Percentiles rank a stretch among this genome's conserved stretches.
phyloP scores from a whole-genome alignment of 371 early-diverging fungal species.

The Conidiobolus incongruus region DNA sequence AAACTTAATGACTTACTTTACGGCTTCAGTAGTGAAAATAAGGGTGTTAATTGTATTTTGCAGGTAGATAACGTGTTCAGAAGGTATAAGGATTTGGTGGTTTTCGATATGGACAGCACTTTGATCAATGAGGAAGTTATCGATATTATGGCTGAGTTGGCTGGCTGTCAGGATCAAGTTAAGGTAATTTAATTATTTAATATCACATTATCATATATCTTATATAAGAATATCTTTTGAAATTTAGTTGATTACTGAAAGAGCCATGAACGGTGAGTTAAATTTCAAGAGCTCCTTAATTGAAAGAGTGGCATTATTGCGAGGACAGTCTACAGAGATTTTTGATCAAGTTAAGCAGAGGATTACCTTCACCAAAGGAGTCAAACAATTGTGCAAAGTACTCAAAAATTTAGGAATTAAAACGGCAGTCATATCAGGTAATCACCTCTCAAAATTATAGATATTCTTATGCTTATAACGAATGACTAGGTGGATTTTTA shows the following conservation, averaged over 20 bases:
- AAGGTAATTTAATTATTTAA: constrained; percentile 27
- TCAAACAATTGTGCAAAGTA: constrained; percentile 57
- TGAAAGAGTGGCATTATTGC: constrained; percentile 65
- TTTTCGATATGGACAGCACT: constrained; percentile 98
- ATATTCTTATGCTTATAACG: not conserved
- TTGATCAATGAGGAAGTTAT: constrained; percentile 95
- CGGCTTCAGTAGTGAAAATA: no score
- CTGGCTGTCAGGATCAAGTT: constrained; percentile 78
- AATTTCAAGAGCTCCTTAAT: constrained; percentile 83
- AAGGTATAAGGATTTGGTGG: constrained; percentile 73
- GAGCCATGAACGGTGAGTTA: constrained; percentile 91
- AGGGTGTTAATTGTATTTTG: no score
- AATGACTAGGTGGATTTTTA: constrained; percentile 60
- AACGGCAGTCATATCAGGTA: constrained; percentile 80
- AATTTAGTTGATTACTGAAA: constrained; percentile 63
- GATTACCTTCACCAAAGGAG: constrained; percentile 81
- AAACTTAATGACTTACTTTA: no score
- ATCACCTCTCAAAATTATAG: constrained; percentile 1
- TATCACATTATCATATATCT: not conserved
- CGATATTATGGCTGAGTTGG: constrained; percentile 85
- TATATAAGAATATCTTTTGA: not conserved
- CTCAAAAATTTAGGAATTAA: constrained; percentile 83
- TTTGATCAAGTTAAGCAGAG: constrained; percentile 47
- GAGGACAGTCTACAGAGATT: constrained; percentile 61
- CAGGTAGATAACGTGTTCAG: constrained; percentile 74